Base-by-base conservation (phyloP, 202 grass and related monocot species). In the Dendrocalamus latiflorus region DNA sequence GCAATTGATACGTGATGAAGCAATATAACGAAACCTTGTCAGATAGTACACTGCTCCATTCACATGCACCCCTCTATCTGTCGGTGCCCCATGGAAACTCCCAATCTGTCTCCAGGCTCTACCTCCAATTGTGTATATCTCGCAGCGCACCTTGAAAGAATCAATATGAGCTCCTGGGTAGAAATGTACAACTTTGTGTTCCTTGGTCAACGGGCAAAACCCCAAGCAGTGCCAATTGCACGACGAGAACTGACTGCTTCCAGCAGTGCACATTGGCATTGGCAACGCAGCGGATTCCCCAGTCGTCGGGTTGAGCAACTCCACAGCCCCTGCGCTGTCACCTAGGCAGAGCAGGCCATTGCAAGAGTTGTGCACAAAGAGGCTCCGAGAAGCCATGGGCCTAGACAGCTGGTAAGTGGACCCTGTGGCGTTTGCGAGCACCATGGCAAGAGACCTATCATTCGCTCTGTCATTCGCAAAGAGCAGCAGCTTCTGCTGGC, bases 321-420 rank as follows among this genome's bases (percentile, higher is more conserved):
- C 84, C 62, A 90, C 88, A 0, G 68, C 54, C 5, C 88, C 88
- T 20, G 61, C 43, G 10, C 68, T 90, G 63, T 87, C 88, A 30
- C 88, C 88, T 1, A 90, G 75, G 80, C 88, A 90, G 16, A 90
- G 69, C 75, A 90, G 55, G 2, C 88, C 88, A 18, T 87, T 90
- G 84, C 88, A 90, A 8, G 88, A 87, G 43, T 87, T 90, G 88
- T 90, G 88, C 75, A 90, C 88, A 14, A 90, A 90, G 5, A 84
- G 26, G 37, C 28, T 75, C 21, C 69, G 69, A 13, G 84, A 75
- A 21, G 80, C 69, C 28, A 37, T 45, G 4, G 84, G 84, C 69
- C 88, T 87, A 0, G 75, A 84, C 44, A 87, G 37, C 75, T 90
- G 88, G 63, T 80, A 75, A 54, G 54, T 83, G 62, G 76, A 74